Evolutionary conservation across 495 filamentous ascomycete genomes (phyloP), one percentile per base, ranked within the genome.

Genomic region (Penicillium daleae): DNA sequence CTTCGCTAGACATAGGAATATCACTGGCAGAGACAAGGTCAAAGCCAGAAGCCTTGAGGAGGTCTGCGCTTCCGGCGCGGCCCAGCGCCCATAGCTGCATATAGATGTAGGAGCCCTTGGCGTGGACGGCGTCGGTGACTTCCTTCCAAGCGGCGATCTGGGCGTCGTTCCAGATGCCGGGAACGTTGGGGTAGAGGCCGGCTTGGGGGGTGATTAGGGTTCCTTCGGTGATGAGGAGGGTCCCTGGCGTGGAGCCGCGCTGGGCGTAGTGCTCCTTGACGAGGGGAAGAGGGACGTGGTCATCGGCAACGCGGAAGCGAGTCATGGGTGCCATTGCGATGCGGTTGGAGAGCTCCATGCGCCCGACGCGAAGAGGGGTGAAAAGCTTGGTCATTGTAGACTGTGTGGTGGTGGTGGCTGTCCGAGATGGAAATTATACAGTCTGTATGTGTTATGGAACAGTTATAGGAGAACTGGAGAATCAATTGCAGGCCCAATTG

Each of bases 161-260:
- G 4, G 69, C 71, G 0, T 66, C 37, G 8, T 63, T 78, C 62
- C 75, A 86, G 15, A 86, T 72, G 2, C 82, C 83, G 0, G 84
- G 80, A 2, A 79, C 79, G 24, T 76, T 75, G 17, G 79, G 75
- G 61, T 76, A 77, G 10, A 75, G 73, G 35, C 86, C 83, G 29
- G 85, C 82, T 52, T 71, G 67, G 4, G 82, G 72, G 8, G 87
- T 80, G 67, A 92, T 86, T 61, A 87, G 80, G 21, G 88, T 87
- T 3, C 79, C 89, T 74, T 93, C 90, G 19, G 81, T 83, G 65
- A 76, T 71, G 35, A 87, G 76, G 21, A 86, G 68, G 0, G 84
- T 76, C 2, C 81, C 80, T 17, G 83, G 82, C 8, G 71, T 62
- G 6, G 80, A 72, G 24, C 79, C 75, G 19, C 84, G 73, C 61